Conservation (phyloP, 2,329 filamentous ascomycete species). For the Aspergillus tubingensis region DNA sequence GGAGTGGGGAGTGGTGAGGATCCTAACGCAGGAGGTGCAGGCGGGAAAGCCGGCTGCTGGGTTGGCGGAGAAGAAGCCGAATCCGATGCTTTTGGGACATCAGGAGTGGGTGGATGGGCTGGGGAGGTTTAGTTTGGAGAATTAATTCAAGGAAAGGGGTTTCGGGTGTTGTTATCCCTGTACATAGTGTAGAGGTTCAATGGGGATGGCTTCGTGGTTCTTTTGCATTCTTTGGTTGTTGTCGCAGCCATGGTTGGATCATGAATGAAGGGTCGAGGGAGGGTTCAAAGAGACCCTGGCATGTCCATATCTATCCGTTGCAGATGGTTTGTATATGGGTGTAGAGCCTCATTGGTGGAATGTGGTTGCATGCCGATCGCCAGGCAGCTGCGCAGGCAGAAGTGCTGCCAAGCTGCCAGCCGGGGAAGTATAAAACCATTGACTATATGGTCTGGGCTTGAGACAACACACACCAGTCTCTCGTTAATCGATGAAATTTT, state of each 20-base stretch:
- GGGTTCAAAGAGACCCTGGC: no score
- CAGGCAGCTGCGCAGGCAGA: not conserved
- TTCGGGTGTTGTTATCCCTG: not conserved
- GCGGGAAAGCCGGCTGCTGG: slow-evolving; percentile 8
- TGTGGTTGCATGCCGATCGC: not conserved
- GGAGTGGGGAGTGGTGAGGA: slow-evolving; percentile 3
- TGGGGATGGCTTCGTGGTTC: not conserved
- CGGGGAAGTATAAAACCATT: not conserved
- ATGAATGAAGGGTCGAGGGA: no score
- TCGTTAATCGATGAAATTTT: not conserved
- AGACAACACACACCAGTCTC: not conserved
- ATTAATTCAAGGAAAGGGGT: no score
- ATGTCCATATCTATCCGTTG: no score
- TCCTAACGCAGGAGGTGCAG: slow-evolving; percentile 12
- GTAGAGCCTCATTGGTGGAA: no score
- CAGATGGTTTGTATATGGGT: no score
- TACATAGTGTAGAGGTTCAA: not conserved
- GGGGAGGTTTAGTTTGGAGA: slow-evolving; percentile 48
- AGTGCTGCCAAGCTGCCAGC: not conserved
- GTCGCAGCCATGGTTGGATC: not conserved
- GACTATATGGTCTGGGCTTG: not conserved
- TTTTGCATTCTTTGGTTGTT: not conserved
- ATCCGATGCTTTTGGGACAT: slow-evolving; percentile 10
- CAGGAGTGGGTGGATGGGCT: slow-evolving; percentile 10
- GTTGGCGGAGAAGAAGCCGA: slow-evolving; percentile 5